phyloP scores from a whole-genome alignment of 352 stramenopile genomes.

The Phytophthora foliorum region DNA sequence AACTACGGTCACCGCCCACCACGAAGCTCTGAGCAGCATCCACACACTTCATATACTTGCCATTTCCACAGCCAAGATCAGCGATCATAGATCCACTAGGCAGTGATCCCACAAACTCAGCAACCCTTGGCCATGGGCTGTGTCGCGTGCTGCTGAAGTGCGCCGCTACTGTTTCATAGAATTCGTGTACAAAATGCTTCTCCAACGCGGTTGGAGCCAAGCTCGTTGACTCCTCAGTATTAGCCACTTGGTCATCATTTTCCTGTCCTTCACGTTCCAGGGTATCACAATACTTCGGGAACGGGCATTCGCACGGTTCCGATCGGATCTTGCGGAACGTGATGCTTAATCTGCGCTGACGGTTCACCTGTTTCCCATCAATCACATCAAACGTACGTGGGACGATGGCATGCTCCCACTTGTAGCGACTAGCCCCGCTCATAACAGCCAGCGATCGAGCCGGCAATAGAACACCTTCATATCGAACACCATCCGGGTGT shows the following conservation, averaged over 20 bases:
- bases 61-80: constrained; percentile 89
- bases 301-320: constrained; percentile 73
- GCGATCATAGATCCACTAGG: constrained; percentile 71
- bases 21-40: constrained; percentile 53
- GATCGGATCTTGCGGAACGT: constrained; percentile 90
- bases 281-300: constrained; percentile 77
- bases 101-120: constrained; percentile 68
- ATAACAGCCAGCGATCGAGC: constrained; percentile 86
- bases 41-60: constrained; percentile 92
- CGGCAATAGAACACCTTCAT: constrained; percentile 74
- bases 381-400: constrained; percentile 89
- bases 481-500: constrained; percentile 59
- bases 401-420: constrained; percentile 90
- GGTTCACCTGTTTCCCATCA: constrained; percentile 70
- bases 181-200: constrained; percentile 86
- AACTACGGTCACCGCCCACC: constrained; percentile 76
- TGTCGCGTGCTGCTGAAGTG: constrained; percentile 92
- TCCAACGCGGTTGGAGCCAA: constrained; percentile 71
- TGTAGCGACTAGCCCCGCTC: constrained; percentile 85
- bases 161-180: constrained; percentile 86
- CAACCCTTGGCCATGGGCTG: constrained; percentile 84
- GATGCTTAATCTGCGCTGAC: constrained; percentile 81
- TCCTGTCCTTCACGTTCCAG: constrained; percentile 28
- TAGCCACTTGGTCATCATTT: constrained; percentile 6
- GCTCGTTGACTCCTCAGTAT: constrained; percentile 11